Evolutionary conservation across 768 basidiomycete species (phyloP).

Genomic region (Leccinum subtestaceum): DNA sequence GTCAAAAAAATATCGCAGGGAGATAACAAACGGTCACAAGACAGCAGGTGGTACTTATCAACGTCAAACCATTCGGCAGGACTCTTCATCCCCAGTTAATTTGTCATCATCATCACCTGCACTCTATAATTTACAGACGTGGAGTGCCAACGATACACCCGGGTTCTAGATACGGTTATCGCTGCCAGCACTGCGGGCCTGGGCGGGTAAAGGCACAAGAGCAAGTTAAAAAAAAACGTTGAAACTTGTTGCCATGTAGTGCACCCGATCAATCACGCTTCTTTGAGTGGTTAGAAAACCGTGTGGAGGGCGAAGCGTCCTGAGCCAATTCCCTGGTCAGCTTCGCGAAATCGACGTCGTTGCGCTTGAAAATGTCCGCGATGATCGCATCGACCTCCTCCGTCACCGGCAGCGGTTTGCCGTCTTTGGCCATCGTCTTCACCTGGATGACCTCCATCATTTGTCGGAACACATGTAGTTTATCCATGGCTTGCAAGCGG

Average conservation of each 20-base stretch:
- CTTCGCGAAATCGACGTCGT: slow-evolving; percentile 30
- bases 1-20: not conserved
- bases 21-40: slow-evolving; percentile 14
- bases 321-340: slow-evolving; percentile 24
- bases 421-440: slow-evolving; percentile 28
- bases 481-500: slow-evolving; percentile 31
- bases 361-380: slow-evolving; percentile 32
- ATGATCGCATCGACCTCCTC: slow-evolving; percentile 32
- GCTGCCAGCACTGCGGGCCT: not conserved
- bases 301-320: slow-evolving; percentile 18
- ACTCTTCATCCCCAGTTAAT: not conserved
- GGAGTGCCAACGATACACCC: not conserved
- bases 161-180: not conserved
- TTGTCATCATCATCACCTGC: not conserved
- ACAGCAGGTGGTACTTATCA: not conserved
- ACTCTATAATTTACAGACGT: not conserved
- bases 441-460: slow-evolving; percentile 34
- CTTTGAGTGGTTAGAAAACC: slow-evolving; percentile 27
- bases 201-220: not conserved
- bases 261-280: slow-evolving; percentile 24
- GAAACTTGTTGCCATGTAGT: not conserved
- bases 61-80: not conserved
- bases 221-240: not conserved
- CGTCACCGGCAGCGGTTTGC: slow-evolving; percentile 22
- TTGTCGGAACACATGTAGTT: slow-evolving; percentile 29